These are phyloP conservation scores for Lactarius akahatsu DNA, from an alignment of 768 basidiomycete species.

Conservation along the genomic window DNA sequence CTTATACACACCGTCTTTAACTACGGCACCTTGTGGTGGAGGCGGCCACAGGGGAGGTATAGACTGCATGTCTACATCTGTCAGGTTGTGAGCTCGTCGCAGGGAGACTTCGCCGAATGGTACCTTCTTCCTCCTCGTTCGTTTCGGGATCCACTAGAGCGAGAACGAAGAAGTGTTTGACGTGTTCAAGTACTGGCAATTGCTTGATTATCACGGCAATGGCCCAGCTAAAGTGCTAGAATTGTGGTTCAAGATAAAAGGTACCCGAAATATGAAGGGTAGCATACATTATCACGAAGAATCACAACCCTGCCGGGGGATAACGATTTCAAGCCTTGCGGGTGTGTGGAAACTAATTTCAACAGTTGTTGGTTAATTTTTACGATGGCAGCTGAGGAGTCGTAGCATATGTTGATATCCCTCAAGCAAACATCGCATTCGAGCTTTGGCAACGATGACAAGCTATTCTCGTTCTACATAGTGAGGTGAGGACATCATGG, in stretches of 20 bases:
- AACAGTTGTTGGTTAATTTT: conserved; percentile 63
- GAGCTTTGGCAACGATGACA: conserved; percentile 62
- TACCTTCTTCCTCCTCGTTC: conserved; percentile 57
- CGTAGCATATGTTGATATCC: conserved; percentile 78
- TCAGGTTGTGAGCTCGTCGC: background rate
- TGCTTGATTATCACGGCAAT: conserved; percentile 70
- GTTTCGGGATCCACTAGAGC: conserved; percentile 66
- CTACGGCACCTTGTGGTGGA: conserved; percentile 44
- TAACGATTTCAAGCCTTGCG: conserved; percentile 68
- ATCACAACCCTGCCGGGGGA: conserved; percentile 77
- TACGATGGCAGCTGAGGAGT: conserved; percentile 61
- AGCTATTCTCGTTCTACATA: conserved; percentile 64
- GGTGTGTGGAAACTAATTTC: conserved; percentile 54
- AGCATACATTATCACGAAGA: conserved; percentile 73
- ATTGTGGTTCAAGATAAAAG: conserved; percentile 12
- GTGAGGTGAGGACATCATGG: conserved; percentile 21
- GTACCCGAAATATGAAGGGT: background rate
- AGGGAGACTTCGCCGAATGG: conserved; percentile 8
- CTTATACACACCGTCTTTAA: conserved; percentile 63
- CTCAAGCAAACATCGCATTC: conserved; percentile 64
- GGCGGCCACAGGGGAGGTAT: conserved; percentile 83
- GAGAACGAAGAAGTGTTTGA: conserved; percentile 64
- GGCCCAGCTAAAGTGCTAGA: conserved; percentile 72
- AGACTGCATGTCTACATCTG: conserved; percentile 57
- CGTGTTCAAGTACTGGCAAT: conserved; percentile 49